These are phyloP conservation scores for Eucalyptus pauciflora DNA, from an alignment of 345 rosid genomes.

Conservation along the genomic window DNA sequence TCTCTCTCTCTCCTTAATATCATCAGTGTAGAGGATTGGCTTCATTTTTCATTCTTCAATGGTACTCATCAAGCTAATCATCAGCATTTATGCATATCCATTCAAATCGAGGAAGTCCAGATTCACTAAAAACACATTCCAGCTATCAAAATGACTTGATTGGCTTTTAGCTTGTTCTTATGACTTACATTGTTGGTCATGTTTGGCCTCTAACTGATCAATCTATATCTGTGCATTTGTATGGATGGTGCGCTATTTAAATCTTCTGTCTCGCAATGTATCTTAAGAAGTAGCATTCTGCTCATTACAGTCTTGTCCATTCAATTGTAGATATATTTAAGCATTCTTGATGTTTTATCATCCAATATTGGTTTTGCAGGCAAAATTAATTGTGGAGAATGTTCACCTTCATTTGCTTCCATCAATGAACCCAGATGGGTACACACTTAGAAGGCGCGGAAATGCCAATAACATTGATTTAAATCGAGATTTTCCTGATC, in stretches of 20 bases:
- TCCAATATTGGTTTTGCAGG: constrained; percentile 30
- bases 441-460: constrained; percentile 51
- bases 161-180: neutral
- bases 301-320: neutral
- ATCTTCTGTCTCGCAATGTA: neutral
- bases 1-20: neutral
- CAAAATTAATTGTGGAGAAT: constrained; percentile 58
- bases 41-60: neutral
- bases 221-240: neutral
- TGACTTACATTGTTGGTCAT: neutral
- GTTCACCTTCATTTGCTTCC: constrained; percentile 93
- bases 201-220: neutral
- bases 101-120: neutral
- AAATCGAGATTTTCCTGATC: constrained; percentile 97
- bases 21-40: neutral
- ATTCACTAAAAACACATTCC: neutral
- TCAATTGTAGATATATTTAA: neutral
- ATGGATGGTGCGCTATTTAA: neutral
- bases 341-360: neutral
- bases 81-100: neutral
- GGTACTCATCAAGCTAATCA: neutral
- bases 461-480: constrained; percentile 86
- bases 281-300: neutral
- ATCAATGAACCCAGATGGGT: constrained; percentile 95
- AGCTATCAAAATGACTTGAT: neutral